These are phyloP conservation scores for Rickenella mellea DNA, from an alignment of 768 basidiomycete species.

Conservation along the genomic window DNA sequence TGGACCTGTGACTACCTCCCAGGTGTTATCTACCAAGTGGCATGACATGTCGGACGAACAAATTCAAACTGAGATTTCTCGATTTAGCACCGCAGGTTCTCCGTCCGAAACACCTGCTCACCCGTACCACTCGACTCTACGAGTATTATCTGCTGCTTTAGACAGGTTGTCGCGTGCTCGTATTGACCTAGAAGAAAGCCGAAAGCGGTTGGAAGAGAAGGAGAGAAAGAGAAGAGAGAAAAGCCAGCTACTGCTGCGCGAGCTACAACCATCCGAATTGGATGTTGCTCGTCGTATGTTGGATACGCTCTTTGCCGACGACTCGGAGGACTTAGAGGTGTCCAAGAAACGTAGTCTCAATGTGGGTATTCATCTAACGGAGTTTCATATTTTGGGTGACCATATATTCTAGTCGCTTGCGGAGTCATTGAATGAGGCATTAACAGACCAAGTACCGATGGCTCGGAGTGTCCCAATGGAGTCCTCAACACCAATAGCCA, in stretches of 20 bases:
- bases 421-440: slow-evolving; percentile 47
- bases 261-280: slow-evolving; percentile 48
- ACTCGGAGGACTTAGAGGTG: slow-evolving; percentile 36
- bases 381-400: no score
- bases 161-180: slow-evolving; percentile 46
- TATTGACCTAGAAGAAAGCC: slow-evolving; percentile 54
- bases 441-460: slow-evolving; percentile 36
- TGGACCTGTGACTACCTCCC: slow-evolving; percentile 17
- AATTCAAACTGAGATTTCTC: slow-evolving; percentile 54
- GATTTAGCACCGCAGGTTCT: slow-evolving; percentile 33
- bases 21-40: slow-evolving; percentile 63
- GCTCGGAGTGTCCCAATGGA: slow-evolving; percentile 25
- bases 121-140: slow-evolving; percentile 60
- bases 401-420: slow-evolving; percentile 34
- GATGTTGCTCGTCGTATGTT: slow-evolving; percentile 62
- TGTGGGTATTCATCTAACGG: no score
- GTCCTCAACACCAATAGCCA: background rate
- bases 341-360: slow-evolving; percentile 47
- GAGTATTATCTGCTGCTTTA: slow-evolving; percentile 61
- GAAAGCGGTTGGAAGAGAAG: slow-evolving; percentile 47
- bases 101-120: slow-evolving; percentile 36
- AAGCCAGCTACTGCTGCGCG: slow-evolving; percentile 46
- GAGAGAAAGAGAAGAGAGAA: slow-evolving; percentile 41
- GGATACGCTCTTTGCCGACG: slow-evolving; percentile 50
- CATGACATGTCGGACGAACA: slow-evolving; percentile 71